Percentiles rank a stretch among this genome's conserved stretches.
These are phyloP conservation scores for Zizania latifolia DNA, from an alignment of 176 grass and related monocot genomes.

Conservation along the genomic window DNA sequence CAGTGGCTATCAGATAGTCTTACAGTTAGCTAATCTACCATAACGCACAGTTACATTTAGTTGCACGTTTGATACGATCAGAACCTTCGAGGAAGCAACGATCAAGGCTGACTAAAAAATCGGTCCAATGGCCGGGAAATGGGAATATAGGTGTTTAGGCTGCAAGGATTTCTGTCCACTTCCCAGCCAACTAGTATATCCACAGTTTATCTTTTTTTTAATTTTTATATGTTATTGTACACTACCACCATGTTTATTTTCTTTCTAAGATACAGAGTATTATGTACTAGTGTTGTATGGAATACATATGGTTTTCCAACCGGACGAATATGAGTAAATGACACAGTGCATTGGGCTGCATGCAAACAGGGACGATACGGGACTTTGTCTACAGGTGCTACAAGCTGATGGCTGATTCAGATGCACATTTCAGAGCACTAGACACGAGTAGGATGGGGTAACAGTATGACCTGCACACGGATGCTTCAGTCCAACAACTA, in stretches of 20 bases:
- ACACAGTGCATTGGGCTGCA: not conserved
- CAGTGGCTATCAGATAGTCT: not conserved
- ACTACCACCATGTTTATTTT: too few relatives aligned
- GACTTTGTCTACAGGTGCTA: too few relatives aligned
- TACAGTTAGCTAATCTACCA: not conserved
- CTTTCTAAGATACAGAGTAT: not conserved
- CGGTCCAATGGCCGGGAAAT: not conserved
- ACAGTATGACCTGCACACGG: not conserved
- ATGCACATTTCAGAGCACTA: not conserved
- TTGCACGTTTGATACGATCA: not conserved
- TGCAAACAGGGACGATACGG: not conserved
- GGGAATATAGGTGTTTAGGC: conserved; percentile 31
- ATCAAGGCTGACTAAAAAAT: not conserved
- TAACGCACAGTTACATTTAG: not conserved
- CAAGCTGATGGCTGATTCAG: too few relatives aligned
- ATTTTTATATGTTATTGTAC: too few relatives aligned
- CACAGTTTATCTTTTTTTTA: too few relatives aligned
- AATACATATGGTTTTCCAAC: not conserved
- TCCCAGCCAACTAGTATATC: too few relatives aligned
- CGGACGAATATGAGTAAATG: too few relatives aligned
- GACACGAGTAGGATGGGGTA: not conserved
- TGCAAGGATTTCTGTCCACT: conserved; percentile 11
- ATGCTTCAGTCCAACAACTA: conserved; percentile 31
- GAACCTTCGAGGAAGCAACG: conserved; percentile 11
- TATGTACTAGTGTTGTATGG: not conserved